Conservation (phyloP, 116 monocot species). For the Trichopus zeylanicus region DNA sequence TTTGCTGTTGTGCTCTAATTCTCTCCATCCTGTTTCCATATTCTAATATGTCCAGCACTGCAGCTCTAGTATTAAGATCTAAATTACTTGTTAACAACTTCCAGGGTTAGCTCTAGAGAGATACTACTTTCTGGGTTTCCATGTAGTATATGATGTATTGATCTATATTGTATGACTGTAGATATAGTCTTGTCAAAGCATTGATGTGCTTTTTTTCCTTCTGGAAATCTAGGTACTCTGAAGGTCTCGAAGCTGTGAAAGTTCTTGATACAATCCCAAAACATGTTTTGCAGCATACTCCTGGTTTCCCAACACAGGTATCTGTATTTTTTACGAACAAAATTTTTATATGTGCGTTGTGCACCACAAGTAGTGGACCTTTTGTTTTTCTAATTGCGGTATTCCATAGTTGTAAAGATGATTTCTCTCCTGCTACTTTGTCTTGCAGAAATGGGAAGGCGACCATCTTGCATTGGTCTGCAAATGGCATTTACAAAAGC, state of each 20-base stretch:
- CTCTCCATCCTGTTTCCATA: too few relatives aligned
- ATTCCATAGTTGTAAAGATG: neutral
- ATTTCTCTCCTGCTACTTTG: neutral
- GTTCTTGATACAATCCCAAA: slow-evolving; percentile 68
- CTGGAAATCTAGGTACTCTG: slow-evolving; percentile 49
- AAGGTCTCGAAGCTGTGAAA: slow-evolving; percentile 45
- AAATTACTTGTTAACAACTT: too few relatives aligned
- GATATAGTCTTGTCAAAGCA: too few relatives aligned
- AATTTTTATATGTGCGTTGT: too few relatives aligned
- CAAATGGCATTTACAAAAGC: slow-evolving; percentile 38
- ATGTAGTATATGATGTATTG: too few relatives aligned
- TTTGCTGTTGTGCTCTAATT: neutral
- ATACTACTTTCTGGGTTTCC: too few relatives aligned
- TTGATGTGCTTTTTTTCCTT: too few relatives aligned
- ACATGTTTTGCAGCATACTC: slow-evolving; percentile 43
- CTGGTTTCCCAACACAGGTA: slow-evolving; percentile 67
- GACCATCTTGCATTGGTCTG: slow-evolving; percentile 70
- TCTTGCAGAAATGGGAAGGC: slow-evolving; percentile 68
- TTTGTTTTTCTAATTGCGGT: neutral
- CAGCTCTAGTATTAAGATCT: neutral
- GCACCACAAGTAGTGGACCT: neutral
- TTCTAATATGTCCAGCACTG: too few relatives aligned
- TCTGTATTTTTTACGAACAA: neutral
- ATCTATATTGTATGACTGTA: too few relatives aligned
- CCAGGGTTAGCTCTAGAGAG: too few relatives aligned